phyloP scores from a whole-genome alignment of 2,329 filamentous ascomycete genomes.

The Penicillium sp. region DNA sequence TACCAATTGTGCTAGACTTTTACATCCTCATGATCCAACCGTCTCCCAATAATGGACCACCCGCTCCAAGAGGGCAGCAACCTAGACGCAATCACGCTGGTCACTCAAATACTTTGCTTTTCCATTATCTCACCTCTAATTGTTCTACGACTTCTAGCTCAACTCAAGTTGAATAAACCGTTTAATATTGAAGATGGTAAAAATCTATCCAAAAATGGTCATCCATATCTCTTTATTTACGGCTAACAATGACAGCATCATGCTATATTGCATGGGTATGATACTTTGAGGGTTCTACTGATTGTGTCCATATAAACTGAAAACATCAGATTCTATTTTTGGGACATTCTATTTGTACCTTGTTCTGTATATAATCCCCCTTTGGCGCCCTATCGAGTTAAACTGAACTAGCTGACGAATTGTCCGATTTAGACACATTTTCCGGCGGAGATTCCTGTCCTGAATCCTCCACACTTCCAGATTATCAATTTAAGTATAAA shows the following conservation, averaged over 20 bases:
- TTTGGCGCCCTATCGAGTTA: neutral
- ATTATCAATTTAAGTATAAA: neutral
- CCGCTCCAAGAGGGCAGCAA: neutral
- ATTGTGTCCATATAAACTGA: neutral
- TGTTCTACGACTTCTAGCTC: neutral
- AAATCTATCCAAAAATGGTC: neutral
- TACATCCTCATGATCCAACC: no score
- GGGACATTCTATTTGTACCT: constrained; percentile 2
- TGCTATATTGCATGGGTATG: constrained; percentile 4
- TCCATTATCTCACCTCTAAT: neutral
- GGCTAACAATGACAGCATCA: neutral
- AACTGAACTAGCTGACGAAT: neutral
- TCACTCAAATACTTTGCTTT: constrained; percentile 6
- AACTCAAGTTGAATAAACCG: neutral
- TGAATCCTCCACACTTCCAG: neutral
- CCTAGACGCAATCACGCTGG: constrained; percentile 1
- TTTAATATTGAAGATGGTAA: constrained; percentile 4
- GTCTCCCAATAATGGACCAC: constrained; percentile 2
- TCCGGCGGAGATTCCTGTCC: neutral
- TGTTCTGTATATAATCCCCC: neutral
- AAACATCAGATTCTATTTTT: neutral
- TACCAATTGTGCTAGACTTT: no score
- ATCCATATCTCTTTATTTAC: neutral
- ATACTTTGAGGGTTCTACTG: neutral
- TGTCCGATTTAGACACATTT: neutral